Evolutionary conservation across 2,329 filamentous ascomycete genomes (phyloP).

Genomic region (Ophiostoma sp.): DNA sequence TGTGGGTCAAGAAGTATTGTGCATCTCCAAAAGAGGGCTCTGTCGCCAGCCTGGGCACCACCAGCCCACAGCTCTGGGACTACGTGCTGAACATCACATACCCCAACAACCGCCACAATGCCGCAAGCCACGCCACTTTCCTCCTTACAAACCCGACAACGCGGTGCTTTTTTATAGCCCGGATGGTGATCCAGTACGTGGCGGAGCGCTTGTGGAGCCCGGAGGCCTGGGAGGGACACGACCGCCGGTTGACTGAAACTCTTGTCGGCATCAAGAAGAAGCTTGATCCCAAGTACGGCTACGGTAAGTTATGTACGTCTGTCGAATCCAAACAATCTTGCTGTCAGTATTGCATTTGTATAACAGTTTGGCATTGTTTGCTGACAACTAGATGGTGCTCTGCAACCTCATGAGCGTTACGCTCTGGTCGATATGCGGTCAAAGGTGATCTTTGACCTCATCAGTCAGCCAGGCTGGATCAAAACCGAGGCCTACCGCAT

Average conservation of each 20-base stretch:
- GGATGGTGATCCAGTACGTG: conserved; percentile 38
- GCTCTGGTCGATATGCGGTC: conserved; percentile 37
- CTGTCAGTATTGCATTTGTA: background rate
- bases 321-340: background rate
- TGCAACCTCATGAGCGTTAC: conserved; percentile 33
- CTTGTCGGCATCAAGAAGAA: conserved; percentile 28
- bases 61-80: conserved; percentile 33
- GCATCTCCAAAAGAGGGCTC: background rate
- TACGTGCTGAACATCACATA: conserved; percentile 37
- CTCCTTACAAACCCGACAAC: conserved; percentile 34
- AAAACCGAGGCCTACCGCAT: conserved; percentile 30
- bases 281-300: conserved; percentile 26
- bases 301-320: conserved; percentile 31
- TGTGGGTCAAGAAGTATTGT: conserved; percentile 26
- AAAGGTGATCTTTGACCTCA: conserved; percentile 33
- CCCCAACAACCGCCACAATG: conserved; percentile 29
- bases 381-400: conserved; percentile 18
- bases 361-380: background rate
- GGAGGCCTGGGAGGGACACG: conserved; percentile 35
- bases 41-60: background rate
- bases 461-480: conserved; percentile 32
- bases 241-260: conserved; percentile 28
- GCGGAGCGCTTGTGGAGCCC: conserved; percentile 34
- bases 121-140: conserved; percentile 33
- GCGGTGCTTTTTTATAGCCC: conserved; percentile 37